phyloP scores from a whole-genome alignment of 2,329 filamentous ascomycete genomes.

The Colletotrichum eremochloae region DNA sequence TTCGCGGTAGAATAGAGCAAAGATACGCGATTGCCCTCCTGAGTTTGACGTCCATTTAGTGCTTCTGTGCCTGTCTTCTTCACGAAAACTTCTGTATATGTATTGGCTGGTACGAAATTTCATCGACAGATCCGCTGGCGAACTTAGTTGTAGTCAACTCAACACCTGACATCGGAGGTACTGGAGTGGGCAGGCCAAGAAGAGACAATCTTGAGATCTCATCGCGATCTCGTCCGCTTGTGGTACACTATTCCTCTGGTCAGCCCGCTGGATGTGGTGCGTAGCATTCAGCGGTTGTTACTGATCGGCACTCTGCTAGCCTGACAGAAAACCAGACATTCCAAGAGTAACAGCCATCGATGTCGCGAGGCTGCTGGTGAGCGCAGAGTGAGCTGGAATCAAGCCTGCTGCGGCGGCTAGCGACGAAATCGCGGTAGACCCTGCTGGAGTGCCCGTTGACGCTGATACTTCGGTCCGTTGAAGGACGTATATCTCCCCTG shows the following conservation, averaged over 20 bases:
- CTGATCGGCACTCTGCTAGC: background rate
- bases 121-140: background rate
- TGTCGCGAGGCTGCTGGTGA: background rate
- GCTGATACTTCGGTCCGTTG: constrained; percentile 1
- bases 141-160: too few relatives aligned
- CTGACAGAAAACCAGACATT: background rate
- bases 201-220: background rate
- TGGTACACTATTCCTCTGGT: too few relatives aligned
- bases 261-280: background rate
- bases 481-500: constrained; percentile 68
- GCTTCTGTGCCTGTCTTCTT: background rate
- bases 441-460: background rate
- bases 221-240: background rate
- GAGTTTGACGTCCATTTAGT: background rate
- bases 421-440: background rate
- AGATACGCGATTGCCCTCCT: constrained; percentile 6
- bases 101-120: background rate
- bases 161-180: background rate
- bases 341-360: background rate
- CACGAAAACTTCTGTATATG: too few relatives aligned
- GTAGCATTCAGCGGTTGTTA: background rate
- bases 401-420: background rate
- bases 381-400: background rate
- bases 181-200: background rate
- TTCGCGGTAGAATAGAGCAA: constrained; percentile 49